A percentile compares a stretch with the other conserved stretches of the same genome.
These are phyloP conservation scores for Fraxinus sp. DNA, from an alignment of 305 asterid species.

Conservation along the genomic window DNA sequence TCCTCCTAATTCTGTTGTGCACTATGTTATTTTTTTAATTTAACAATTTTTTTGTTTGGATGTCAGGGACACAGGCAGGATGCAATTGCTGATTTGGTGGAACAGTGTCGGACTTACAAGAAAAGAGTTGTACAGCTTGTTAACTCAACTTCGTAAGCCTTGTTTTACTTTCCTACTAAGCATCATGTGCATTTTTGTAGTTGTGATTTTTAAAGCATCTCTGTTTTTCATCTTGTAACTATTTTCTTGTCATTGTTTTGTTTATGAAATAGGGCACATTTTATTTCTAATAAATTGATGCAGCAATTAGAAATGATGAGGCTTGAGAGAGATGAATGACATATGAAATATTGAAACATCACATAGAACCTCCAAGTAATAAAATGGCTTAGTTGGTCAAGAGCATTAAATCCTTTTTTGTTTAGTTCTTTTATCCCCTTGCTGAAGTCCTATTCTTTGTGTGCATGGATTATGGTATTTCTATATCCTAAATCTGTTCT, in stretches of 20 bases:
- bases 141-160: constrained; percentile 91
- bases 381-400: not conserved
- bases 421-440: not conserved
- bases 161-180: constrained; percentile 24
- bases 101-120: constrained; percentile 89
- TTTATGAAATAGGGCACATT: not conserved
- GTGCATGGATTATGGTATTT: not conserved
- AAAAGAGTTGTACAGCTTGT: constrained; percentile 97
- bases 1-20: not conserved
- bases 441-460: not conserved
- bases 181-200: not conserved
- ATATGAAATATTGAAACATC: not conserved
- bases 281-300: not conserved
- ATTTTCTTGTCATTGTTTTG: constrained; percentile 2
- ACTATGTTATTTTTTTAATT: not conserved
- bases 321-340: not conserved
- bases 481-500: not conserved
- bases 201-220: constrained; percentile 7
- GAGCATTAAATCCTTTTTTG: not conserved
- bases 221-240: not conserved
- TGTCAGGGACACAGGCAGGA: constrained; percentile 89
- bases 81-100: constrained; percentile 93
- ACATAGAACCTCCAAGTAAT: not conserved
- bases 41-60: constrained; percentile 8
- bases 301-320: not conserved